A percentile compares a stretch with the other conserved stretches of the same genome.
Evolutionary conservation across 345 rosid genomes (phyloP).

Genomic region (Eucalyptus curtisii): DNA sequence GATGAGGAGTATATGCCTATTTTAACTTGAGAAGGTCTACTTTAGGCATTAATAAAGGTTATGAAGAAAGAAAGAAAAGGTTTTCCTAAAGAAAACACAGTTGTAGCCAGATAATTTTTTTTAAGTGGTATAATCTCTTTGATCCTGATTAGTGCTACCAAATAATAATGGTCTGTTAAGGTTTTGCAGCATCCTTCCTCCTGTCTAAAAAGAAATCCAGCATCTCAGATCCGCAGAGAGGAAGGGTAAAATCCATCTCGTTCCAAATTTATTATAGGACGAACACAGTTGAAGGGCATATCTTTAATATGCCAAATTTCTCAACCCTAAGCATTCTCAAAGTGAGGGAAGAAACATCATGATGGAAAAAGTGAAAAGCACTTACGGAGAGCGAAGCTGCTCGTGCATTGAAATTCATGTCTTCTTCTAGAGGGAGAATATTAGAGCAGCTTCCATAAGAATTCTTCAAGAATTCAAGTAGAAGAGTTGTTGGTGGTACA

Average conservation of each 20-base stretch:
- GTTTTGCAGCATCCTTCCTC: not conserved
- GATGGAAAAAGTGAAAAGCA: not conserved
- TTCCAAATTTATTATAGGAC: not conserved
- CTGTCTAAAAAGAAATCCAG: not conserved
- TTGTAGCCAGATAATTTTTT: not conserved
- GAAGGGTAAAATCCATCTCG: not conserved
- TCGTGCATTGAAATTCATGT: conserved; percentile 76
- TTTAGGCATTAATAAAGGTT: not conserved
- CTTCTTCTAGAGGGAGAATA: conserved; percentile 55
- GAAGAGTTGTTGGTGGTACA: conserved; percentile 33
- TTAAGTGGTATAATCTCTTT: not conserved
- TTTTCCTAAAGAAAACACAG: not conserved
- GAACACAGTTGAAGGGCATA: not conserved
- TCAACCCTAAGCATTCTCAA: not conserved
- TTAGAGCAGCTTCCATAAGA: conserved; percentile 38
- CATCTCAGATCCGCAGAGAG: not conserved
- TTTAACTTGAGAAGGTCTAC: not conserved
- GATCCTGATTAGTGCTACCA: not conserved
- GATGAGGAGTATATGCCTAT: not conserved
- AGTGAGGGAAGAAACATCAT: not conserved
- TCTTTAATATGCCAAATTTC: not conserved
- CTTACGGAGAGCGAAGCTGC: conserved; percentile 71
- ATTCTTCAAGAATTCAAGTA: conserved; percentile 48
- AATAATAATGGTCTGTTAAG: not conserved
- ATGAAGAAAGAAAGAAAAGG: not conserved